Percentiles rank a stretch among this genome's conserved stretches.
These are phyloP conservation scores for Protostelium mycophagum DNA, from an alignment of 78 protist genomes.

Conservation along the genomic window DNA sequence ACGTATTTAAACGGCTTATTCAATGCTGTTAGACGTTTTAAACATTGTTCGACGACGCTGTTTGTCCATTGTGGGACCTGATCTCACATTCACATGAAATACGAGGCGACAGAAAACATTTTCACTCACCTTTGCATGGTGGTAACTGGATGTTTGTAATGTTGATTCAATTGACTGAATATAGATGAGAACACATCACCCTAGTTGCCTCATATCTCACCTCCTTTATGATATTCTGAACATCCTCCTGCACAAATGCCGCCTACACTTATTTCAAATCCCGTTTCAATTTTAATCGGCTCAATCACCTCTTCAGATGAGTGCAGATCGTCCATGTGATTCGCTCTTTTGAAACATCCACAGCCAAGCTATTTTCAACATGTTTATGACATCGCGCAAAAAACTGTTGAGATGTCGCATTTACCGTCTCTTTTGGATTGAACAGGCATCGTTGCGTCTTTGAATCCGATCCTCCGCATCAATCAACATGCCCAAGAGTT, in stretches of 20 bases:
- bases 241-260: background rate
- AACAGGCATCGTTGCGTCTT: background rate
- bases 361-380: background rate
- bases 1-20: constrained; percentile 73
- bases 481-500: constrained; percentile 1
- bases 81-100: background rate
- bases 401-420: background rate
- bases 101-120: background rate
- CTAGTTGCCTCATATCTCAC: background rate
- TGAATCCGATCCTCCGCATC: background rate
- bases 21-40: constrained; percentile 46
- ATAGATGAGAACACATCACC: background rate
- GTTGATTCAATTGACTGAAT: constrained; percentile 17
- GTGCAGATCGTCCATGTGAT: background rate
- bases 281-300: background rate
- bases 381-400: background rate
- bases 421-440: too few species aligned
- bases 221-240: background rate
- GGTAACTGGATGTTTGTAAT: background rate
- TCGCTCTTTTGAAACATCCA: background rate
- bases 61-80: constrained; percentile 31
- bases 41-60: constrained; percentile 44
- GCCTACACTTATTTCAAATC: background rate
- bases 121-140: constrained; percentile 29
- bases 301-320: background rate